Base-by-base conservation (phyloP, 257 asterid species). In the Lycium barbarum region DNA sequence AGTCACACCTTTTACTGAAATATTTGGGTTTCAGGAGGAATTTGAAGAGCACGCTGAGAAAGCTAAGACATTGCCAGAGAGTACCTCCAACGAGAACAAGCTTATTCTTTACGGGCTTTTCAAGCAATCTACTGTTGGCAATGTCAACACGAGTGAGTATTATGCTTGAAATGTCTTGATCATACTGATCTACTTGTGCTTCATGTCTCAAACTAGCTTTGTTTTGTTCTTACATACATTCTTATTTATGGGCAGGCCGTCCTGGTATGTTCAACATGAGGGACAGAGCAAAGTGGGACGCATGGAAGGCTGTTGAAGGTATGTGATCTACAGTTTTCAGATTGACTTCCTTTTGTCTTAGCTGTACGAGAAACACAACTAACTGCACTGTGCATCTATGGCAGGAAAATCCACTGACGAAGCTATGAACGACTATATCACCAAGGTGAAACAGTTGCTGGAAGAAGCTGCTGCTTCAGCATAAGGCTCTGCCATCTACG, bases 281-380 rank as follows among this genome's bases (percentile, higher is more conserved):
- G 91, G 98, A 93, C 78, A 89, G 95, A 88, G 98, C 98, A 57
- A 96, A 96, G 91, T 96, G 99, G 99, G 99, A 96, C 87, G 98
- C 98, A 2, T 96, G 99, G 99, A 96, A 96, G 91, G 95, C 93
- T 47, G 95, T 91, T 85, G 98, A 95, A 92, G 99, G 98, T 96
- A 88, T 63, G 85, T 38, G 17, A 61, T 79, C 54, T 61, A 45
- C 59, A 51, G 4, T 67, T 65, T 67, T n/a, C 17, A 33, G 14
- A 22, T n/a, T 59, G 68, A 78, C 3, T 9, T 35, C 58, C 40
- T 33, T 66, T 65, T 47, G 33, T 20, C 20, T 45, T 81, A 6
- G 71, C 5, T 43, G 57, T 40, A 45, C 20, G 58, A 73, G 59
- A 49, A 47, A 73, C 59, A 49, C 81, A 49, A 18, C 40, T 47